Percentiles rank a stretch among this genome's conserved stretches.
These are phyloP conservation scores for Avena atlantica DNA, from an alignment of 176 grass and related monocot genomes.

Conservation along the genomic window DNA sequence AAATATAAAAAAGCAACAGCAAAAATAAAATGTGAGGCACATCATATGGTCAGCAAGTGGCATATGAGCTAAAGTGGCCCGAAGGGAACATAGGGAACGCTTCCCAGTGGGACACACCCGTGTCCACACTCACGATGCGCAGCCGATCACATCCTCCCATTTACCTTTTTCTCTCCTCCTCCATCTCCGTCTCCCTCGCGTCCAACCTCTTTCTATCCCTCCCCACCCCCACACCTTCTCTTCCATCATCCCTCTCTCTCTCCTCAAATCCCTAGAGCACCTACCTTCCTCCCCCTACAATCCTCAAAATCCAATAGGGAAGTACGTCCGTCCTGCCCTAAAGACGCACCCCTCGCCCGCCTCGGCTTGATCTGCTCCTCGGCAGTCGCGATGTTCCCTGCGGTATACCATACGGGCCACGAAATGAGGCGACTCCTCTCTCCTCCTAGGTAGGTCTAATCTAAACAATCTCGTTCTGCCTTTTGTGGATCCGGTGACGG, in stretches of 20 bases:
- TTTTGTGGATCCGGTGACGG: conserved; percentile 31
- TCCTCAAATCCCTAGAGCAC: conserved; percentile 10
- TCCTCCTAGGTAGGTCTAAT: conserved; percentile 14
- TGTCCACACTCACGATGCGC: conserved; percentile 30
- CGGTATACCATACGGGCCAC: conserved; percentile 15
- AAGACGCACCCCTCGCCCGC: neutral
- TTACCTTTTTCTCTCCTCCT: conserved; percentile 35
- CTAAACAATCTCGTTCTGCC: neutral
- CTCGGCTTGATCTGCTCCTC: neutral
- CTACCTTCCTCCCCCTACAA: conserved; percentile 35
- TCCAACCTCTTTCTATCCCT: neutral
- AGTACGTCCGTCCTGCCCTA: no score
- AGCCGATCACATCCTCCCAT: neutral
- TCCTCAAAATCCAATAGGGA: conserved; percentile 37
- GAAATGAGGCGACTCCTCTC: neutral
- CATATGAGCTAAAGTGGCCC: conserved; percentile 35
- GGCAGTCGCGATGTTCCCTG: neutral
- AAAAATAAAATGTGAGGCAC: no score
- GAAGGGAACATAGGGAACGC: neutral
- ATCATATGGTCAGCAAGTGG: no score
- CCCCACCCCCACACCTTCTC: neutral
- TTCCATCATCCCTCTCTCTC: neutral
- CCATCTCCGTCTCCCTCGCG: neutral
- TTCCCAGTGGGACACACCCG: conserved; percentile 8
- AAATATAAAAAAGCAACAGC: no score